Conservation (phyloP, 441 rosid genomes). For the Bocquillonia castaneifolia region DNA sequence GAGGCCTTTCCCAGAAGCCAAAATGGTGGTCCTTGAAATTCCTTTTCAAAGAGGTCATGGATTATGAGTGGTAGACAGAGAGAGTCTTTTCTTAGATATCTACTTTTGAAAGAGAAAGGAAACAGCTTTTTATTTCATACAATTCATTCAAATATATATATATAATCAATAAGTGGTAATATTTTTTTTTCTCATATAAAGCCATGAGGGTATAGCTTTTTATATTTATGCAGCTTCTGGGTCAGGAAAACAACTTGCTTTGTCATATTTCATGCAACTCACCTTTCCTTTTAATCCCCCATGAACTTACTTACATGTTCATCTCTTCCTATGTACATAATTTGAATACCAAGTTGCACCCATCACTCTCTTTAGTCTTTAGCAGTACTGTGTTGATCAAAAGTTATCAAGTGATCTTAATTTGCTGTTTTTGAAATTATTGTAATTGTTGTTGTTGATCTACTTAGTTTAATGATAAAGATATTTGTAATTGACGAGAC, state of each 20-base stretch:
- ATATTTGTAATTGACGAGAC: too few relatives aligned
- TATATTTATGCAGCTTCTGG: neutral
- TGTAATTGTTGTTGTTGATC: too few relatives aligned
- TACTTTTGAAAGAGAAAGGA: conserved; percentile 27
- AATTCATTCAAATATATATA: conserved; percentile 18
- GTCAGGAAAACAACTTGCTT: neutral
- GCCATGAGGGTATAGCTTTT: conserved; percentile 4
- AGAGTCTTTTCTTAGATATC: conserved; percentile 36
- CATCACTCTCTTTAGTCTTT: too few relatives aligned
- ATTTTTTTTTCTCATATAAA: conserved; percentile 1
- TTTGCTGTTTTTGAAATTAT: too few relatives aligned
- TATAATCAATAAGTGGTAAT: neutral
- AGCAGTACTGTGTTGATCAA: too few relatives aligned
- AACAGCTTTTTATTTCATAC: conserved; percentile 9
- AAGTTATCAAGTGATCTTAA: too few relatives aligned
- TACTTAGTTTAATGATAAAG: too few relatives aligned
- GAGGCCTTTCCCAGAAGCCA: conserved; percentile 12
- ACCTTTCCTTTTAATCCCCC: neutral
- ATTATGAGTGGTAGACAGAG: conserved; percentile 39
- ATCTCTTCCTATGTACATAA: neutral
- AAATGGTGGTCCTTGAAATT: conserved; percentile 44
- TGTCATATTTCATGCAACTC: conserved; percentile 6
- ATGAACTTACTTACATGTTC: neutral
- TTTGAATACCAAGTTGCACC: too few relatives aligned
- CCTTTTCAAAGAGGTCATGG: conserved; percentile 31